Evolutionary conservation across 192 early-diverging fungal genomes (phyloP), one percentile per base, ranked within the genome.

Genomic region (Coemansia sp.): DNA sequence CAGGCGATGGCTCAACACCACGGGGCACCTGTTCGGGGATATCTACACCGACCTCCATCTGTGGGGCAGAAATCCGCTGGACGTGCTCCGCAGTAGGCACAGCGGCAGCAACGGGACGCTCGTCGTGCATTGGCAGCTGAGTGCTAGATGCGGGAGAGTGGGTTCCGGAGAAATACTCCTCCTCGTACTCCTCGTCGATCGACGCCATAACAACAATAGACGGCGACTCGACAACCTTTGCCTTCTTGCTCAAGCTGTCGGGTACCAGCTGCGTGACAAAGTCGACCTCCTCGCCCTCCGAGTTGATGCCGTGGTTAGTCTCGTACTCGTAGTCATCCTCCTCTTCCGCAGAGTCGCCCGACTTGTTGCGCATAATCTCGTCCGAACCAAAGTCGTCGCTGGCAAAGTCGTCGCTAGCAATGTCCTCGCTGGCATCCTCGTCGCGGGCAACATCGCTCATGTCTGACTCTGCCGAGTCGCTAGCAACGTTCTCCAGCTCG

Each of bases 161-260:
- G 18, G 19, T 25, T n/a, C 51, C 27, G 9, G 59, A 46, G 33
- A 54, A 32, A 29, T 44, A 60, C 50, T 72, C 68, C 60, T 71
- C 67, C 47, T 71, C 67, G 29, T 58, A 69, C 54, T 69, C 67
- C 38, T 64, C 61, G 43, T 72, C 68, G 17, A 60, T 59, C 8
- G 68, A 64, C 7, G 46, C 68, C 68, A 55, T 60, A 37, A 60
- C 55, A 8, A 71, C 68, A 3, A 72, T 54, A 43, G 56, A 64
- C 28, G 68, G 68, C 13, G 68, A 48, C 61, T 72, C 61, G 41
- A 33, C 40, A 20, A 35, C 37, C 30, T 51, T 33, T 22, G 51
- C 37, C 41, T 65, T 65, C 19, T 52, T 50, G 36, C 20, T n/a
- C 5, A n/a, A 18, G 6, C 35, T 48, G 20, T 55, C 69, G 26